Conservation (phyloP, 495 filamentous ascomycete genomes). For the Penicillium odoratum region DNA sequence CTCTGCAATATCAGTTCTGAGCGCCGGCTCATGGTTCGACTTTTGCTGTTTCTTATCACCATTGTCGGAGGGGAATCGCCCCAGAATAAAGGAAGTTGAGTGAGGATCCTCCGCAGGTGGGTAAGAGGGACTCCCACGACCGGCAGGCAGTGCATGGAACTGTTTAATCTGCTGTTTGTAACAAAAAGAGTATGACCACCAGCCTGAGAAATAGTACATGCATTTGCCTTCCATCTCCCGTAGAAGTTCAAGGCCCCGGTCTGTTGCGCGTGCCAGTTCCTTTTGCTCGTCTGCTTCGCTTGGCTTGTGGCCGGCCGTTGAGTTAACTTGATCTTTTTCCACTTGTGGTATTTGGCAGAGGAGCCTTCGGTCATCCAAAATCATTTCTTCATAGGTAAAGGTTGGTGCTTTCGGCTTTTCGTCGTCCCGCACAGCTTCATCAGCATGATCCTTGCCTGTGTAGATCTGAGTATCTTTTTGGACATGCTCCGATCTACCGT, state of each 20-base stretch:
- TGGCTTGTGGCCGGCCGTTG: conserved; percentile 59
- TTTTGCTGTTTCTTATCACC: conserved; percentile 27
- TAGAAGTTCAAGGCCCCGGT: conserved; percentile 87
- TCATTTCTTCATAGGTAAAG: conserved; percentile 56
- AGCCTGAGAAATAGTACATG: conserved; percentile 87
- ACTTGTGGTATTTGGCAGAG: conserved; percentile 85
- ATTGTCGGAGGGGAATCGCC: conserved; percentile 48
- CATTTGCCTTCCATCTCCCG: conserved; percentile 82
- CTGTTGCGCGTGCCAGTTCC: conserved; percentile 79
- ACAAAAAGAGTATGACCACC: conserved; percentile 98
- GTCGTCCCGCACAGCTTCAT: conserved; percentile 7
- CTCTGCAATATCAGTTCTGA: conserved; percentile 52
- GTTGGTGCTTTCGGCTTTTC: conserved; percentile 1
- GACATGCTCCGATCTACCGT: conserved; percentile 11
- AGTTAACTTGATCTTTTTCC: conserved; percentile 38
- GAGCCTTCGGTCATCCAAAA: conserved; percentile 66
- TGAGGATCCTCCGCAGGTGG: conserved; percentile 72
- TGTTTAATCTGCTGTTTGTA: conserved; percentile 86
- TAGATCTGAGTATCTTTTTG: conserved; percentile 32
- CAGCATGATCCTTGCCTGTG: conserved; percentile 15
- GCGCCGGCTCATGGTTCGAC: conserved; percentile 31
- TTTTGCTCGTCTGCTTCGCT: conserved; percentile 71
- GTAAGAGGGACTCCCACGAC: conserved; percentile 63
- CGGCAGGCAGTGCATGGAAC: conserved; percentile 78
- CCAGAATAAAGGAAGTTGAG: conserved; percentile 79